Base-by-base conservation (phyloP, 202 grass and related monocot genomes). In the Setaria italica region DNA sequence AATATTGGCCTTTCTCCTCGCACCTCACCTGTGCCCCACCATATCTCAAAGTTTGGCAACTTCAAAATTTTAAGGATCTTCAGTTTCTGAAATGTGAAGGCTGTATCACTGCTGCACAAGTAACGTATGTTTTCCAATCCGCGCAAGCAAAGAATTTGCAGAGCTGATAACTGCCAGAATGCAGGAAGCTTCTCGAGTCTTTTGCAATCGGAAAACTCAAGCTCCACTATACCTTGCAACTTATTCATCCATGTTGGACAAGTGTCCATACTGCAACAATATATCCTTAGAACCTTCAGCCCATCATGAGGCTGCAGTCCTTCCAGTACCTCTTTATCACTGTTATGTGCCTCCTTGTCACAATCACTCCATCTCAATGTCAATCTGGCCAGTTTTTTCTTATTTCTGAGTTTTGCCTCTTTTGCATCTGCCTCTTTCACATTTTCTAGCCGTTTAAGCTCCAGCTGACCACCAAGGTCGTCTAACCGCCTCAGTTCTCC, bases 391-490 rank as follows among this genome's bases (percentile, higher is more conserved):
- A 69, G 34, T 21, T 42, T 35, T n/a, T 58, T 57, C 30, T 74
- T 57, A 11, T 72, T 19, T 72, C 5, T 4, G 9, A 69, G 66
- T 43, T 16, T 17, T 8, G 25, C 43, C 8, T 10, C 43, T 46
- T 12, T 46, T 34, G 80, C 81, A 34, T 72, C 54, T 17, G 17
- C 20, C 59, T 57, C 54, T 34, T 0, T 89, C 51, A 65, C 87
- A 8, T 92, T 77, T 32, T 11, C 59, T 4, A 89, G 79, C 7
- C 62, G 35, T 2, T 4, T 41, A 11, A 92, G 1, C 35, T 81
- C 19, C 11, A 92, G 20, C 7, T 79, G 13, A 12, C 62, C 75
- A 43, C 50, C 14, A 7, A 92, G 66, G 59, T 92, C 62, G 48
- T 16, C 7, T 80, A 0, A 57, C 54, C 19, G 17, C 54, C 6